A percentile compares a stretch with the other conserved stretches of the same genome.
These are phyloP conservation scores for Ascochyta lentis DNA, from an alignment of 2,329 filamentous ascomycete species.

Conservation along the genomic window DNA sequence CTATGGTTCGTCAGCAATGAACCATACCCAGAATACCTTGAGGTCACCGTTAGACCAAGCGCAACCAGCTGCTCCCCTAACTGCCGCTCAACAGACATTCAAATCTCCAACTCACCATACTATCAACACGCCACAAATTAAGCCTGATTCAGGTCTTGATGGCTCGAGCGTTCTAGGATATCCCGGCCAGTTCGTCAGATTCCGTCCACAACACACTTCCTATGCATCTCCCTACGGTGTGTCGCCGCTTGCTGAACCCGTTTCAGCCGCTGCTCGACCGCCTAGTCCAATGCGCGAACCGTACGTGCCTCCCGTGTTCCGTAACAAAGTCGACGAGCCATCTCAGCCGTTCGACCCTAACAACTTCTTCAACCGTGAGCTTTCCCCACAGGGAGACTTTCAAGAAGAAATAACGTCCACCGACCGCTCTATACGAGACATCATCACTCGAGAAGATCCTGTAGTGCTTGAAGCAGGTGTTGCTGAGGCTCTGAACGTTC, in stretches of 20 bases:
- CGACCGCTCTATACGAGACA: constrained; percentile 35
- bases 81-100: not conserved
- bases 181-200: not conserved
- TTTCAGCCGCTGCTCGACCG: not conserved
- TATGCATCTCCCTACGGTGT: not conserved
- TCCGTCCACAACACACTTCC: not conserved
- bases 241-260: not conserved
- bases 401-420: constrained; percentile 11
- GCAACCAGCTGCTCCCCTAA: not conserved
- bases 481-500: constrained; percentile 44
- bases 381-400: constrained; percentile 12
- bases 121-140: not conserved
- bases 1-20: not conserved
- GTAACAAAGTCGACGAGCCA: not conserved
- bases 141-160: not conserved
- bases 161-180: not conserved
- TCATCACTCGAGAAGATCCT: constrained; percentile 42
- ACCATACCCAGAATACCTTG: not conserved
- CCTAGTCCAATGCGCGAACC: not conserved
- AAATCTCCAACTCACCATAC: not conserved
- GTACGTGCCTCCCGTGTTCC: not conserved
- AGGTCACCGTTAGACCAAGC: not conserved
- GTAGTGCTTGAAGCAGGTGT: constrained; percentile 52
- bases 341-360: constrained; percentile 23
- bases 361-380: constrained; percentile 26